A percentile compares a stretch with the other conserved stretches of the same genome.
Evolutionary conservation across 208 protist species (phyloP).

Genomic region (Leishmania arabica): DNA sequence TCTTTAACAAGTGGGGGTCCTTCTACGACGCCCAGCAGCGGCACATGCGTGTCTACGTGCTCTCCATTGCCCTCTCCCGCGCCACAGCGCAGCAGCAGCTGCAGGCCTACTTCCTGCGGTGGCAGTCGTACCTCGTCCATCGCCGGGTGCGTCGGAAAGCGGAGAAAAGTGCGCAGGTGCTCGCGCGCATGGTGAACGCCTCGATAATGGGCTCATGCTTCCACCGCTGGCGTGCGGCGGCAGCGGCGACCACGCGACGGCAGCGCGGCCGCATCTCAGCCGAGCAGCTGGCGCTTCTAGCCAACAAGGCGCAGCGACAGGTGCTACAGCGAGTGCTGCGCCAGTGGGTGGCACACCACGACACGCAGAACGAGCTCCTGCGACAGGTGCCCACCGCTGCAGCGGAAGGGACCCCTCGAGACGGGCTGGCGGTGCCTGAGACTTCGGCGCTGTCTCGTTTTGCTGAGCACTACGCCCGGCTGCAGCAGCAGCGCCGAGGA

Average conservation of each 20-base stretch:
- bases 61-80: slow-evolving; percentile 45
- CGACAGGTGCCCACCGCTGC: too few species aligned
- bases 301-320: slow-evolving; percentile 49
- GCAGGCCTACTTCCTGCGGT: slow-evolving; percentile 37
- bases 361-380: background rate
- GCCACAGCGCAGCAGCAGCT: slow-evolving; percentile 45
- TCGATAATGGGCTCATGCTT: slow-evolving; percentile 35
- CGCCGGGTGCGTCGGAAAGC: slow-evolving; percentile 20
- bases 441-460: slow-evolving; percentile 26
- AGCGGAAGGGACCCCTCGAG: background rate
- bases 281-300: slow-evolving; percentile 39
- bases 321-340: slow-evolving; percentile 37
- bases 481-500: slow-evolving; percentile 11
- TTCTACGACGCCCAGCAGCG: slow-evolving; percentile 76
- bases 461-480: slow-evolving; percentile 25
- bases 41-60: slow-evolving; percentile 42
- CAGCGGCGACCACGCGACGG: background rate
- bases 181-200: slow-evolving; percentile 26
- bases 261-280: slow-evolving; percentile 4
- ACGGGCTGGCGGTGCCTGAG: background rate
- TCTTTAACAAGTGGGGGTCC: slow-evolving; percentile 64
- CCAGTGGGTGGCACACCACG: slow-evolving; percentile 33
- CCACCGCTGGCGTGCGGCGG: slow-evolving; percentile 38
- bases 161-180: slow-evolving; percentile 14
- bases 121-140: slow-evolving; percentile 34